phyloP scores from a whole-genome alignment of 2,329 filamentous ascomycete genomes.

The Diplodia scrobiculata region DNA sequence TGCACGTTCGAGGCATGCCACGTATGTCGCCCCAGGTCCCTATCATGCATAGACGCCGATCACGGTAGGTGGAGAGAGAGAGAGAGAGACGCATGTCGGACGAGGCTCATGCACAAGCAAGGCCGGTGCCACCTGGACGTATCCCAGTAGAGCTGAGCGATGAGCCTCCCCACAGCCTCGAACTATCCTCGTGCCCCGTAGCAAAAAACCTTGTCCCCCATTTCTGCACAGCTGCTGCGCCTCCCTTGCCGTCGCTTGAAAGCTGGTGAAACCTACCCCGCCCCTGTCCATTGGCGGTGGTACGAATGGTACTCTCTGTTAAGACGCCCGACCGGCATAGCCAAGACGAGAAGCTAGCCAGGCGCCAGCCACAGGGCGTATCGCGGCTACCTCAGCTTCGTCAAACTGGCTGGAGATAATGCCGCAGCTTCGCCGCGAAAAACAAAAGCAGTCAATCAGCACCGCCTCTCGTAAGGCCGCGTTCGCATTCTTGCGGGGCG shows the following conservation, averaged over 20 bases:
- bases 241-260: not conserved
- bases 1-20: not conserved
- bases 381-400: not conserved
- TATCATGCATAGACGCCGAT: not conserved
- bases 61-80: not conserved
- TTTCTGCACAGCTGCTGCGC: not conserved
- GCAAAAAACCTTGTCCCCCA: not conserved
- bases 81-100: not conserved
- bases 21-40: not conserved
- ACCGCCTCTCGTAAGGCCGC: not conserved
- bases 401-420: not conserved
- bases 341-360: conserved; percentile 1
- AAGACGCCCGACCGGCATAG: not conserved
- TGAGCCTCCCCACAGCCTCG: not conserved
- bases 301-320: not conserved
- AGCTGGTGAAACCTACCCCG: not conserved
- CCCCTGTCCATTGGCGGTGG: not conserved
- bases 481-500: not conserved
- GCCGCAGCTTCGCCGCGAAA: not conserved
- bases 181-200: not conserved
- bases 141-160: not conserved
- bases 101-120: not conserved
- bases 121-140: not conserved
- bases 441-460: not conserved
- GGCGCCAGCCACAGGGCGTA: not conserved